These are phyloP conservation scores for Aspergillus sclerotiicarbonarius DNA, from an alignment of 495 filamentous ascomycete genomes.

Conservation along the genomic window DNA sequence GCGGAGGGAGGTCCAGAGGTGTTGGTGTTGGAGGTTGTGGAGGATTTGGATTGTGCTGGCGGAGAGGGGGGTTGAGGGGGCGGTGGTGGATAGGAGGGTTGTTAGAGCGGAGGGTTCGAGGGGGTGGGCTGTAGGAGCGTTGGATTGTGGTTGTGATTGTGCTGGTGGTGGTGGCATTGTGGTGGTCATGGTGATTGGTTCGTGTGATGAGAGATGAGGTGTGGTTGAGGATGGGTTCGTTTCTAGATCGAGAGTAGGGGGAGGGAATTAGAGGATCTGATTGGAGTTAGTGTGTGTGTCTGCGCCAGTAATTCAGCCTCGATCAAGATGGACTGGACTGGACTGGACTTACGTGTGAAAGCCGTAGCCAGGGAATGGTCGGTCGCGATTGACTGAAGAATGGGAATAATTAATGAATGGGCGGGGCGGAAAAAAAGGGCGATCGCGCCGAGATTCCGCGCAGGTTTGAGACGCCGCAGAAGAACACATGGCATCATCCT, in stretches of 20 bases:
- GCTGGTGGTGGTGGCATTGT: background rate
- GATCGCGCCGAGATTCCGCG: slow-evolving; percentile 13
- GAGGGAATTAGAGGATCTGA: background rate
- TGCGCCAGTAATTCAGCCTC: background rate
- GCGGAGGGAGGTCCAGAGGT: slow-evolving; percentile 74
- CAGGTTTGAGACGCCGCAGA: slow-evolving; percentile 25
- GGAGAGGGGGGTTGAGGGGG: slow-evolving; percentile 29
- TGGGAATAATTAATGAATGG: slow-evolving; percentile 5
- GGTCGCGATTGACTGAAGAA: background rate
- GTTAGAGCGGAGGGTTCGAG: background rate
- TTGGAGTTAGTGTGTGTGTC: background rate
- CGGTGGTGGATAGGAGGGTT: background rate
- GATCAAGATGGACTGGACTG: too few species aligned
- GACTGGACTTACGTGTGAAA: background rate
- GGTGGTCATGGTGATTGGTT: background rate
- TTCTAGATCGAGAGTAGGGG: background rate
- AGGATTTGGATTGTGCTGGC: slow-evolving; percentile 65
- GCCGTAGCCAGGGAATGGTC: background rate
- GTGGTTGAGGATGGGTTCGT: background rate
- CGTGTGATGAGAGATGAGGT: background rate
- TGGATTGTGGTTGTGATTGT: background rate
- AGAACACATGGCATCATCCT: slow-evolving; percentile 47
- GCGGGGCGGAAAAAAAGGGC: slow-evolving; percentile 12
- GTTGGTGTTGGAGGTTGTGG: slow-evolving; percentile 82
- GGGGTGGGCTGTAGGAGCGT: too few species aligned